Evolutionary conservation across 306 rosid genomes (phyloP), one percentile per base, ranked within the genome.

Genomic region (Gastrolobium bilobum): DNA sequence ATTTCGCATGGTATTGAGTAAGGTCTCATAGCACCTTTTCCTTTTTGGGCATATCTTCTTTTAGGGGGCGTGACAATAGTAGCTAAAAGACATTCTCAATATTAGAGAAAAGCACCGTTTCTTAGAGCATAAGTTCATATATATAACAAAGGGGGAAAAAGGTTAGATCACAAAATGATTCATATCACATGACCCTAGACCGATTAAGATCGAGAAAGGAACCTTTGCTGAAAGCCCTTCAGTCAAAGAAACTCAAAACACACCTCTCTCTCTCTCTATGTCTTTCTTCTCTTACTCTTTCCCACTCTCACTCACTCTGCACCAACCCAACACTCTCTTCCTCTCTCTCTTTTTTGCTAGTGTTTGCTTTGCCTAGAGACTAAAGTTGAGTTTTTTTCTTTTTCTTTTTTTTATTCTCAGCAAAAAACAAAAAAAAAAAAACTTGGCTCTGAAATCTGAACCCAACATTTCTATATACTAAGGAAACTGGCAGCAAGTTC

Each of bases 391-490:
- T 75, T 30, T 71, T 68, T 47, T 79, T 67, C 42, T 42, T 79
- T 61, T 44, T 65, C 59, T 67, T 76, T 56, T 64, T 46, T 60
- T 15, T 77, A 73, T 3, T 53, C 68, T 75, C 75, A 67, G 37
- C 71, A 78, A 34, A 78, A 77, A 76, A 68, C 68, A 58, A 38
- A 75, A 42, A 79, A 78, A 71, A 62, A 78, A 33, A 71, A 77
- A 43, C 54, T 77, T 10, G 87, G 88, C 89, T 85, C 88, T 84
- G 86, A 91, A 87, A 84, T 86, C 78, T 52, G 81, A 48, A 80
- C 78, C 68, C 53, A 80, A 75, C 67, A 68, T 81, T 73, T 89
- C 91, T 75, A 81, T 15, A 64, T 43, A 77, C 70, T 64, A 71
- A 79, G 77, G 72, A 63, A 71, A 62, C 43, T 53, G 60, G 88